Percentiles rank a stretch among this genome's conserved stretches.
phyloP scores from a whole-genome alignment of 2,329 filamentous ascomycete species.

The Colletotrichum lupini region DNA sequence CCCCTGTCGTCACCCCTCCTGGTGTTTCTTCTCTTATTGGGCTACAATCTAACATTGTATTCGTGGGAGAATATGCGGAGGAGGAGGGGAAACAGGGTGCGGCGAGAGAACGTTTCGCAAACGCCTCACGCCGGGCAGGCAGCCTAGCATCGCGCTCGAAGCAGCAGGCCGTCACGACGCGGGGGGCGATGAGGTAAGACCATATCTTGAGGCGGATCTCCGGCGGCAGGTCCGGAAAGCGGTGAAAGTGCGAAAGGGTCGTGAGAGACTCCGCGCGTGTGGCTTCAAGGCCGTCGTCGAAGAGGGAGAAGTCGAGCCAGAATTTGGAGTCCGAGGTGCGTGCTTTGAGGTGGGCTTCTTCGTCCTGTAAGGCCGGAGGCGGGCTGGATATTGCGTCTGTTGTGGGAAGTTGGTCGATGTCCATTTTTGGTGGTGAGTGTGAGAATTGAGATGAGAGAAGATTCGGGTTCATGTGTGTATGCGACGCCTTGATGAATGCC shows the following conservation, averaged over 20 bases:
- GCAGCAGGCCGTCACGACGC: slow-evolving; percentile 57
- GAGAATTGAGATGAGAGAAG: neutral
- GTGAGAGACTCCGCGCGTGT: slow-evolving; percentile 13
- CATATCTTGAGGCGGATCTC: slow-evolving; percentile 62
- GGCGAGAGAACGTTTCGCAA: slow-evolving; percentile 34
- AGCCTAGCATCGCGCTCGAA: slow-evolving; percentile 46
- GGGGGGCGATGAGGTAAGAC: slow-evolving; percentile 56
- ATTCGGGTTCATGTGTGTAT: neutral
- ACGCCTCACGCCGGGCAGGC: slow-evolving; percentile 39
- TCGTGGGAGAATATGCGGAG: slow-evolving; percentile 33
- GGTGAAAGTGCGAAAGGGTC: slow-evolving; percentile 50
- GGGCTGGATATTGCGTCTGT: neutral
- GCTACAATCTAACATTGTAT: neutral
- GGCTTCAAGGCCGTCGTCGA: slow-evolving; percentile 52
- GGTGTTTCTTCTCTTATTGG: no score
- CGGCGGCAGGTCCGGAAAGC: slow-evolving; percentile 52
- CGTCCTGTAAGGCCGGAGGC: neutral
- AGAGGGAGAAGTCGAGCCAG: slow-evolving; percentile 59
- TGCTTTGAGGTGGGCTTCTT: slow-evolving; percentile 20
- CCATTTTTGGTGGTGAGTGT: neutral
- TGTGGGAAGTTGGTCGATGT: neutral
- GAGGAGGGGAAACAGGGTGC: slow-evolving; percentile 34
- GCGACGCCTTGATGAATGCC: neutral
- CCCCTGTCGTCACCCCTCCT: no score
- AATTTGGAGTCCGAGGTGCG: slow-evolving; percentile 44